A percentile compares a stretch with the other conserved stretches of the same genome.
Conservation (phyloP, 495 filamentous ascomycete genomes). For the Xylaria grammica region DNA sequence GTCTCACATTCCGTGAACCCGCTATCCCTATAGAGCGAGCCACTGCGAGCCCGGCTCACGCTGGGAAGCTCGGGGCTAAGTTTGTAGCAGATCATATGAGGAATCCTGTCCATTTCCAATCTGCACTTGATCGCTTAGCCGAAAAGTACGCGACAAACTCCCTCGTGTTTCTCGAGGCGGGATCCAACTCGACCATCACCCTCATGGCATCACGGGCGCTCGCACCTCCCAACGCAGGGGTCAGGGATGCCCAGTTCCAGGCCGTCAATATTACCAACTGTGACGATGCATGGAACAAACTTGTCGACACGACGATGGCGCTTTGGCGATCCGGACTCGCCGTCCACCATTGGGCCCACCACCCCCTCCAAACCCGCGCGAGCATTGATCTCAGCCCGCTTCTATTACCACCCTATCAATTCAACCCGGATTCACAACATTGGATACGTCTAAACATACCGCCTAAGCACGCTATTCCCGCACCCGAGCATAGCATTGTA, state of each 20-base stretch:
- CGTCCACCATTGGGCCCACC: slow-evolving; percentile 55
- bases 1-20: slow-evolving; percentile 31
- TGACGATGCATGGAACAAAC: slow-evolving; percentile 31
- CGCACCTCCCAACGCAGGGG: too few species aligned
- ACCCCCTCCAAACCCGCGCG: slow-evolving; percentile 37
- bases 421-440: slow-evolving; percentile 41
- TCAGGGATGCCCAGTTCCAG: slow-evolving; percentile 52
- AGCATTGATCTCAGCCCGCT: slow-evolving; percentile 18
- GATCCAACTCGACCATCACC: slow-evolving; percentile 54
- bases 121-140: slow-evolving; percentile 53
- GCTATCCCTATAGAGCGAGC: slow-evolving; percentile 28
- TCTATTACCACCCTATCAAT: slow-evolving; percentile 51
- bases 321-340: slow-evolving; percentile 55
- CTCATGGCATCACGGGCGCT: slow-evolving; percentile 38
- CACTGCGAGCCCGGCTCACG: slow-evolving; percentile 23
- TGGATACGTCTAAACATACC: slow-evolving; percentile 37
- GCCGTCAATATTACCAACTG: slow-evolving; percentile 46
- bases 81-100: slow-evolving; percentile 53
- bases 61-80: slow-evolving; percentile 19
- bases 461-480: background rate
- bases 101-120: slow-evolving; percentile 56
- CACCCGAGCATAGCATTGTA: too few species aligned
- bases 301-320: slow-evolving; percentile 47
- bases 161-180: slow-evolving; percentile 59
- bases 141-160: too few species aligned